A percentile compares a stretch with the other conserved stretches of the same genome.
Conservation (phyloP, 139 green algal species). For the Tetratostichococcus sp. region DNA sequence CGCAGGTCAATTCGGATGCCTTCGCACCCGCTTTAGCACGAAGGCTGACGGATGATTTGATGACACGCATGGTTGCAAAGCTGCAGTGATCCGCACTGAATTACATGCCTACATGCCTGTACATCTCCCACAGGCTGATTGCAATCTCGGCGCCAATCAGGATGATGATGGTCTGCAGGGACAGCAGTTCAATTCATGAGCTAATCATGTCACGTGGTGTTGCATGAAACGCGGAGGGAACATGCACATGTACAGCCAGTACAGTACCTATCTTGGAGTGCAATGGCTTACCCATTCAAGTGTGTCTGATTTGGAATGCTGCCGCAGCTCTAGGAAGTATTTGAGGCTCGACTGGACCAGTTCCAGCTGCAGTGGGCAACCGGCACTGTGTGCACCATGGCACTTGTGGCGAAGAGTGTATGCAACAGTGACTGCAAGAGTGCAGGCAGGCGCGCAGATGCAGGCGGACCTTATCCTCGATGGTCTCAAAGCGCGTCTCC, state of each 20-base stretch:
- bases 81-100: background rate
- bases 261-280: no score
- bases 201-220: no score
- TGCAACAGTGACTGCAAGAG: background rate
- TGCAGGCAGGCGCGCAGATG: background rate
- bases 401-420: no score
- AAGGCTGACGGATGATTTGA: no score
- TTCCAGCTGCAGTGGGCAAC: background rate
- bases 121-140: conserved; percentile 51
- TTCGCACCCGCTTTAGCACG: no score
- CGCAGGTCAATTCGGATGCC: no score
- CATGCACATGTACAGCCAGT: no score
- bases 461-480: conserved; percentile 48
- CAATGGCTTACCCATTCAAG: conserved; percentile 22
- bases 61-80: no score
- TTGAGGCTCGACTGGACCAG: conserved; percentile 5
- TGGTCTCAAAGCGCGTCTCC: conserved; percentile 46
- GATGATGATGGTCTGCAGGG: conserved; percentile 31
- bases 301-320: conserved; percentile 39
- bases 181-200: no score
- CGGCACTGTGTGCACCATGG: no score
- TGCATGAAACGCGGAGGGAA: no score
- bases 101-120: conserved; percentile 5
- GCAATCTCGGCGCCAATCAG: conserved; percentile 58
- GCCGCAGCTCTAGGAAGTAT: conserved; percentile 42